These are phyloP conservation scores for Dendryphion nanum DNA, from an alignment of 2,329 filamentous ascomycete genomes.

Conservation along the genomic window DNA sequence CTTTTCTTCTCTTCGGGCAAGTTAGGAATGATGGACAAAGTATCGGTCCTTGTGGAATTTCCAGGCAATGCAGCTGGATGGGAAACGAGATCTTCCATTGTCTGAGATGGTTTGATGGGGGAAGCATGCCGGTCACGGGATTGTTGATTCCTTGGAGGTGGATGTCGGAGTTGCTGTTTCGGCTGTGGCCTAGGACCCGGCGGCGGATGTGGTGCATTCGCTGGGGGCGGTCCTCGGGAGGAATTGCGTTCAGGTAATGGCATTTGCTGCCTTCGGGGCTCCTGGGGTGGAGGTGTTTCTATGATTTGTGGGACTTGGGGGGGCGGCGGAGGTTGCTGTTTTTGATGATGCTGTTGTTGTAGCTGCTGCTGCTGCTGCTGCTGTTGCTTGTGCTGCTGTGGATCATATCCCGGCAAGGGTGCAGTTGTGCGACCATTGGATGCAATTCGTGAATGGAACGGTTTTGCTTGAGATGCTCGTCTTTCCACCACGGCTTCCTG, in stretches of 20 bases:
- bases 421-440: constrained; percentile 58
- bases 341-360: not conserved
- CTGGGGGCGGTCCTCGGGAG: constrained; percentile 40
- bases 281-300: constrained; percentile 57
- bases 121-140: constrained; percentile 18
- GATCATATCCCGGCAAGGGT: constrained; percentile 48
- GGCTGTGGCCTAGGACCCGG: constrained; percentile 2
- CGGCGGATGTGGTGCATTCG: constrained; percentile 1
- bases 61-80: constrained; percentile 69
- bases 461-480: constrained; percentile 38
- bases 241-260: constrained; percentile 54
- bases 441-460: constrained; percentile 57
- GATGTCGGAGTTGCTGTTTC: constrained; percentile 10
- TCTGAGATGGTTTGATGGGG: constrained; percentile 46
- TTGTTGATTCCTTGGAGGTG: constrained; percentile 9
- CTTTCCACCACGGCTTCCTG: constrained; percentile 24
- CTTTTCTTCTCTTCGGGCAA: constrained; percentile 67
- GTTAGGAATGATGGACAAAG: constrained; percentile 77
- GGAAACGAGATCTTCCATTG: constrained; percentile 64
- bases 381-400: not conserved
- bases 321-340: not conserved
- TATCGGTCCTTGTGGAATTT: constrained; percentile 70
- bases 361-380: constrained; percentile 8
- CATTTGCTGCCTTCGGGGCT: constrained; percentile 31
- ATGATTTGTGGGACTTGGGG: constrained; percentile 56